phyloP scores from a whole-genome alignment of 2,329 filamentous ascomycete genomes.

The Botrytis aclada region DNA sequence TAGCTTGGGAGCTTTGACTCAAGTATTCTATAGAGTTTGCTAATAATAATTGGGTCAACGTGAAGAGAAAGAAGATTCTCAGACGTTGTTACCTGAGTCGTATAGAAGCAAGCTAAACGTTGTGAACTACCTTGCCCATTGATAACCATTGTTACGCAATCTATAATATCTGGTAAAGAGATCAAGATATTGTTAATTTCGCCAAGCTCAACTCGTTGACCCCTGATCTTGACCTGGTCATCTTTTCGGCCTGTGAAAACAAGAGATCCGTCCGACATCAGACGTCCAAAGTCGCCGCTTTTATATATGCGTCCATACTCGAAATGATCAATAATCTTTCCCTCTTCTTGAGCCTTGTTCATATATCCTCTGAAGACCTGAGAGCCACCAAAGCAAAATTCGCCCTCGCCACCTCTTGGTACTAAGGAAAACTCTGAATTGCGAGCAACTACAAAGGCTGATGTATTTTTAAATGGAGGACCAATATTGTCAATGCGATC shows the following conservation, averaged over 20 bases:
- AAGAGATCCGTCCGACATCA: slow-evolving; percentile 74
- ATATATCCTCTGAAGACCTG: slow-evolving; percentile 78
- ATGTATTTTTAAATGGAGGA: slow-evolving; percentile 70
- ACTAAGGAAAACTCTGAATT: slow-evolving; percentile 52
- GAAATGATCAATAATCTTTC: slow-evolving; percentile 68
- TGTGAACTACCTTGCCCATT: slow-evolving; percentile 42
- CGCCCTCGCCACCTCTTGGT: slow-evolving; percentile 71
- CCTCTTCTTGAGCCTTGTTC: slow-evolving; percentile 57
- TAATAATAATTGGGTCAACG: slow-evolving; percentile 39
- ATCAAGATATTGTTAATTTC: slow-evolving; percentile 68
- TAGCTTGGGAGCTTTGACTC: slow-evolving; percentile 62
- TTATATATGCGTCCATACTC: slow-evolving; percentile 72
- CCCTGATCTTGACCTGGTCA: slow-evolving; percentile 77
- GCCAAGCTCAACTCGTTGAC: slow-evolving; percentile 73
- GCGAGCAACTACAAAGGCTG: slow-evolving; percentile 41
- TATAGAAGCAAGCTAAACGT: slow-evolving; percentile 68
- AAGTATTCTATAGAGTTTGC: slow-evolving; percentile 53
- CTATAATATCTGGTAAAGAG: slow-evolving; percentile 48
- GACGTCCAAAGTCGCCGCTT: slow-evolving; percentile 76
- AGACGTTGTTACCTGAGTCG: slow-evolving; percentile 41
- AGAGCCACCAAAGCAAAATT: slow-evolving; percentile 82
- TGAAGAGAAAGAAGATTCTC: slow-evolving; percentile 37
- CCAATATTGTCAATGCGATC: slow-evolving; percentile 76
- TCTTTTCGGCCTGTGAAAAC: slow-evolving; percentile 71
- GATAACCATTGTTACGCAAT: slow-evolving; percentile 63